These are phyloP conservation scores for Lachnum nothofagi DNA, from an alignment of 2,329 filamentous ascomycete species.

Conservation along the genomic window DNA sequence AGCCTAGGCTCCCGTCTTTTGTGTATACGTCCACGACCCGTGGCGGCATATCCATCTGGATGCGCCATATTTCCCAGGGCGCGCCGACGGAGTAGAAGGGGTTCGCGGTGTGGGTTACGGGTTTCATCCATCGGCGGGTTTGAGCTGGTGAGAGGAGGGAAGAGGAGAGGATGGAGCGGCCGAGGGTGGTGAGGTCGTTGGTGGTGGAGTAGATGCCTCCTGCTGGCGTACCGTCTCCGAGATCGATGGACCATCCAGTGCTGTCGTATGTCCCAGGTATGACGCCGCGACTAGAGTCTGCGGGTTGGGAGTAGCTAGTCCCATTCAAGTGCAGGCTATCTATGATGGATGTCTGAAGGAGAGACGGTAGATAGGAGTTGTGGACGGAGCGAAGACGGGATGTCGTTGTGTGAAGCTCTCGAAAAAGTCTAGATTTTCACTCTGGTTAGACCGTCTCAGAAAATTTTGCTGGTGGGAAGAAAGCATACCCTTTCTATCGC, in stretches of 20 bases:
- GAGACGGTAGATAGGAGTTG: no score
- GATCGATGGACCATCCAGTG: conserved; percentile 20
- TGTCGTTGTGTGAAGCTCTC: no score
- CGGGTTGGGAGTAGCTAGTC: no score
- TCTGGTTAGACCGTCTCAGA: no score
- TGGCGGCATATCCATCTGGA: not conserved
- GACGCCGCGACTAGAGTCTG: conserved; percentile 23
- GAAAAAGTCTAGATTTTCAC: no score
- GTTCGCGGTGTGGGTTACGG: conserved; percentile 9
- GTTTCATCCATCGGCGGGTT: conserved; percentile 16
- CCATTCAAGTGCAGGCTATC: no score
- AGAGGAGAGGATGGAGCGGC: conserved; percentile 13
- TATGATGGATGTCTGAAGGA: no score
- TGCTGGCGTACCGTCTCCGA: no score
- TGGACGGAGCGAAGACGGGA: no score
- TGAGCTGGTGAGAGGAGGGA: conserved; percentile 4
- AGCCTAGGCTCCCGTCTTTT: conserved; percentile 9
- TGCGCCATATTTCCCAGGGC: conserved; percentile 17
- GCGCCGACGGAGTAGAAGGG: conserved; percentile 8
- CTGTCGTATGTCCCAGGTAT: conserved; percentile 12
- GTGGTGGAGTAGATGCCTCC: conserved; percentile 37
- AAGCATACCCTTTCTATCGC: no score
- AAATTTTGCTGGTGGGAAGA: no score
- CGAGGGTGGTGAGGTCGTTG: conserved; percentile 27
- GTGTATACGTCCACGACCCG: conserved; percentile 13